Evolutionary conservation across 192 early-diverging fungal species (phyloP).

Genomic region (Coemansia sp.): DNA sequence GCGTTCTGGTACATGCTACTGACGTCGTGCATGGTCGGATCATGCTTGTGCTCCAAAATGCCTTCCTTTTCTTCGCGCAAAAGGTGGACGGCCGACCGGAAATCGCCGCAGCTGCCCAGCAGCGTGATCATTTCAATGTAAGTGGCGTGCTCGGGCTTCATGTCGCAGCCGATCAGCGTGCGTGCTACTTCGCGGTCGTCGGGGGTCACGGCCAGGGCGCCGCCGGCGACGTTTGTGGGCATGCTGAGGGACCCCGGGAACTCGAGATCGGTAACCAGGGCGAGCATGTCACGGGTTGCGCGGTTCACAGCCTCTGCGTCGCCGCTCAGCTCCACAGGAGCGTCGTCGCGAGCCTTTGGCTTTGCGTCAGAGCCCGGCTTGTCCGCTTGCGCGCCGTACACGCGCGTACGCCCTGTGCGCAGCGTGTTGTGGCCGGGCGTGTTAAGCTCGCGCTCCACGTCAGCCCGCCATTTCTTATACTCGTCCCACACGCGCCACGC

Average conservation of each 20-base stretch:
- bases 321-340: not conserved
- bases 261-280: constrained; percentile 24
- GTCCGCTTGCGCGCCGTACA: constrained; percentile 9
- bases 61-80: constrained; percentile 48
- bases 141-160: constrained; percentile 55
- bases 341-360: not conserved
- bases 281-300: constrained; percentile 32
- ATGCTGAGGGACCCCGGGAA: constrained; percentile 31
- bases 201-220: constrained; percentile 30
- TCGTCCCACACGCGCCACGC: constrained; percentile 68
- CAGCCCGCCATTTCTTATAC: constrained; percentile 58
- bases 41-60: constrained; percentile 37
- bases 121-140: constrained; percentile 66
- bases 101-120: constrained; percentile 58
- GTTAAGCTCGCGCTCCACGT: constrained; percentile 33
- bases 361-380: not conserved
- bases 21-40: constrained; percentile 51
- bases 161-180: constrained; percentile 51
- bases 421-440: constrained; percentile 40
- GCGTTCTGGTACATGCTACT: constrained; percentile 54
- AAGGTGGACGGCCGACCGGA: constrained; percentile 52
- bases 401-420: constrained; percentile 16
- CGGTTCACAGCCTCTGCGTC: constrained; percentile 21
- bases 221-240: constrained; percentile 25
- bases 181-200: constrained; percentile 46